Evolutionary conservation across 2,329 filamentous ascomycete species (phyloP).

Genomic region (Colletotrichum tropicicola): DNA sequence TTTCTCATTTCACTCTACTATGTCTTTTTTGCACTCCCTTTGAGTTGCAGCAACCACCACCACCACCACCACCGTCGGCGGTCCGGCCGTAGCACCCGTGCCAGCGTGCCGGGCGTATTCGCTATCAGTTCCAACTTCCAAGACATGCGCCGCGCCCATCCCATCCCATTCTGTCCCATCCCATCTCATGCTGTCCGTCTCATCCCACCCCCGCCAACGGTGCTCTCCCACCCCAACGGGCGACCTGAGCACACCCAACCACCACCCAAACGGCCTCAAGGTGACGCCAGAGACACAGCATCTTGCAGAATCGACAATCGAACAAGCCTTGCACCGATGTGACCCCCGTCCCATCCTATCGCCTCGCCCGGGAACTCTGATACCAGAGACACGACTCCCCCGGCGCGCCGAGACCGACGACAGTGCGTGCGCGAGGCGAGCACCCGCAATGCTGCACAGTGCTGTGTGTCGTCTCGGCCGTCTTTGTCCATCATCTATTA

Average conservation of each 20-base stretch:
- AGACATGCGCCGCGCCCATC: slow-evolving; percentile 7
- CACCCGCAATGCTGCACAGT: background rate
- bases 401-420: background rate
- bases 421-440: background rate
- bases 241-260: background rate
- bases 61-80: background rate
- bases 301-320: slow-evolving; percentile 26
- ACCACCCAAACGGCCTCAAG: background rate
- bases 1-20: background rate
- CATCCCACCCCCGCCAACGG: background rate
- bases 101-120: slow-evolving; percentile 6
- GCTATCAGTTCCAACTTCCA: slow-evolving; percentile 13
- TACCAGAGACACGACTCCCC: background rate
- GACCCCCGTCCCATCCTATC: slow-evolving; percentile 4
- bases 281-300: slow-evolving; percentile 30
- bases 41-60: background rate
- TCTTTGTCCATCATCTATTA: background rate
- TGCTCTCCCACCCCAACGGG: background rate
- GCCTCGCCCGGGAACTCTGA: background rate
- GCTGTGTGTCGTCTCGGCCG: background rate
- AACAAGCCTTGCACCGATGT: slow-evolving; percentile 15
- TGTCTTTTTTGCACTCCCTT: no score
- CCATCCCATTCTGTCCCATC: slow-evolving; percentile 11
- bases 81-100: slow-evolving; percentile 8
- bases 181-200: background rate